A percentile compares a stretch with the other conserved stretches of the same genome.
phyloP scores from a whole-genome alignment of 2,329 filamentous ascomycete genomes.

The Fusarium ambrosium region DNA sequence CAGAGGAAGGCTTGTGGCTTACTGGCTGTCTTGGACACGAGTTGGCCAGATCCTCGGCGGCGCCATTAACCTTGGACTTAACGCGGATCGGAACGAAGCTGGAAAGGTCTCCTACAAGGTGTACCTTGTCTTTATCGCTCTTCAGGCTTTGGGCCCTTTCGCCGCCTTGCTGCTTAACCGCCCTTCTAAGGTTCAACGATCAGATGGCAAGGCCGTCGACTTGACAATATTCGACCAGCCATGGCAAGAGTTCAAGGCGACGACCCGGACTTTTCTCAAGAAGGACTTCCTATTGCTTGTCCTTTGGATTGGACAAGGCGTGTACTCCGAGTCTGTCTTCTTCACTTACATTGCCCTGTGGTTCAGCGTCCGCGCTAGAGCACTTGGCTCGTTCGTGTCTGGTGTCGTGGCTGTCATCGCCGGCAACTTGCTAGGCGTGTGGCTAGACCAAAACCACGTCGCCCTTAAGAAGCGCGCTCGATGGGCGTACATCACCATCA shows the following conservation, averaged over 20 bases:
- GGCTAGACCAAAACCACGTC: constrained; percentile 67
- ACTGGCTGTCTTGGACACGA: constrained; percentile 73
- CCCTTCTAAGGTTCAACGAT: constrained; percentile 71
- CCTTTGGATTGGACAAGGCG: constrained; percentile 74
- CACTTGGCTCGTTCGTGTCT: constrained; percentile 73
- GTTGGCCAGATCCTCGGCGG: constrained; percentile 68
- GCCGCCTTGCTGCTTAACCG: constrained; percentile 70
- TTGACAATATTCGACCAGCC: constrained; percentile 67
- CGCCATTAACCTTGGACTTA: constrained; percentile 75
- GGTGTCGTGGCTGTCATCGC: constrained; percentile 73
- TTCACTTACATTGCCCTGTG: constrained; percentile 59
- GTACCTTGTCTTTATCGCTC: constrained; percentile 74
- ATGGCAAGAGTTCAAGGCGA: constrained; percentile 69
- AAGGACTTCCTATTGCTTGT: constrained; percentile 72
- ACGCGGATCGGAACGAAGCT: constrained; percentile 64
- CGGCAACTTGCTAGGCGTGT: constrained; percentile 73
- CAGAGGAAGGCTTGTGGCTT: constrained; percentile 70
- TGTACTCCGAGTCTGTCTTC: constrained; percentile 75
- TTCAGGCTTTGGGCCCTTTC: constrained; percentile 73
- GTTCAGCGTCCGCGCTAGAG: constrained; percentile 75
- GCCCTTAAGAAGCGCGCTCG: constrained; percentile 66
- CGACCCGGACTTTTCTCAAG: constrained; percentile 68
- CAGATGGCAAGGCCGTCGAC: constrained; percentile 70
- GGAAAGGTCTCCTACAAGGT: constrained; percentile 76
- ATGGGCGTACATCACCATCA: constrained; percentile 64